Evolutionary conservation across 257 asterid species (phyloP).

Genomic region (Catharanthus roseus): DNA sequence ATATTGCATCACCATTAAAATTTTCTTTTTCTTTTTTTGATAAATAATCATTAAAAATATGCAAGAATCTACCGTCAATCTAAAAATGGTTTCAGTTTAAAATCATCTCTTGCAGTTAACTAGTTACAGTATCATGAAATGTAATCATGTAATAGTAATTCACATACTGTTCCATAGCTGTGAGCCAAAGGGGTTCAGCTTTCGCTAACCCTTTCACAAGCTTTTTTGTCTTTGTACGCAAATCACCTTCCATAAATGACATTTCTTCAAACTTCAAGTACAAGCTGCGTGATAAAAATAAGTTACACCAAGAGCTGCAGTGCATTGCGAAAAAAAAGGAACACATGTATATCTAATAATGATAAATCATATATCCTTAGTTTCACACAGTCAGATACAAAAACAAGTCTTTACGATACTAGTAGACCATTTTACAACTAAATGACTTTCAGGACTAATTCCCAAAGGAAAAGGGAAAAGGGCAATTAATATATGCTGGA

Average conservation of each 20-base stretch:
- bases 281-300: not conserved
- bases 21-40: too few relatives aligned
- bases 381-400: not conserved
- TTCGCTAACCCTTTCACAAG: too few relatives aligned
- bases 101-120: not conserved
- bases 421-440: not conserved
- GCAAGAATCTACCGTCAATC: not conserved
- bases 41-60: too few relatives aligned
- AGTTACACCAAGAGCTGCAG: not conserved
- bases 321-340: not conserved
- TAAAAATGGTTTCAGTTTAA: not conserved
- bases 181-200: too few relatives aligned
- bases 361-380: not conserved
- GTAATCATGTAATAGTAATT: not conserved
- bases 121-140: not conserved
- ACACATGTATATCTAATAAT: not conserved
- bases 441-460: not conserved
- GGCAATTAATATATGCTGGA: not conserved
- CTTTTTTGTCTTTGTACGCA: too few relatives aligned
- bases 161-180: slow-evolving; percentile 82
- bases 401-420: too few relatives aligned
- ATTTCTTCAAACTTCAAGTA: too few relatives aligned
- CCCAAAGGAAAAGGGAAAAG: not conserved
- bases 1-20: not conserved
- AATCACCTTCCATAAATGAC: too few relatives aligned